phyloP scores from a whole-genome alignment of 805 yeast genomes.

The Wickerhamiella azyma region DNA sequence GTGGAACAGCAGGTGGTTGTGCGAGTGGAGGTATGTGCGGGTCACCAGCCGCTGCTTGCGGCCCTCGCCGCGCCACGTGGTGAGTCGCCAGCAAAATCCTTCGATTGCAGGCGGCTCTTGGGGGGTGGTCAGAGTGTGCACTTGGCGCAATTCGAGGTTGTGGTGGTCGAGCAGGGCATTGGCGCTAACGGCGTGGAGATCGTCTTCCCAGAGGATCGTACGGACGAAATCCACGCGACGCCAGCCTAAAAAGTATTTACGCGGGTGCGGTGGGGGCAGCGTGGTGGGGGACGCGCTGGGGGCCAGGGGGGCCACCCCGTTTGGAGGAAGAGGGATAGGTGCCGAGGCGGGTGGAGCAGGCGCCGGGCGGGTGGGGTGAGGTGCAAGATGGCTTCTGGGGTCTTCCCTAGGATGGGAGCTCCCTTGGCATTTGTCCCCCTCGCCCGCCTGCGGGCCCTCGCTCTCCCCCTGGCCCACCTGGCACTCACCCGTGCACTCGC shows the following conservation, averaged over 20 bases:
- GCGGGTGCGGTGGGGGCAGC: constrained; percentile 7
- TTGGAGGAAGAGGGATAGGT: no score
- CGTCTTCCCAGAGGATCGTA: constrained; percentile 41
- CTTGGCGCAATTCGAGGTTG: constrained; percentile 46
- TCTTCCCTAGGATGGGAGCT: no score
- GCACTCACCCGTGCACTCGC: no score
- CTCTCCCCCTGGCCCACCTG: no score
- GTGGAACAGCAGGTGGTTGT: constrained; percentile 47
- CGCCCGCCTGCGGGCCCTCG: no score
- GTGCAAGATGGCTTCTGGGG: no score
- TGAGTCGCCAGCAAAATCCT: constrained; percentile 56
- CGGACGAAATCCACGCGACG: constrained; percentile 63
- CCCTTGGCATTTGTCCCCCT: no score
- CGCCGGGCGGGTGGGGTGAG: neutral
- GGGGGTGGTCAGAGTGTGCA: constrained; percentile 16
- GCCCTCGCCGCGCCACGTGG: constrained; percentile 36
- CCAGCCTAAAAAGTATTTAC: constrained; percentile 24
- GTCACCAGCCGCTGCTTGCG: constrained; percentile 32
- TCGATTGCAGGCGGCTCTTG: constrained; percentile 65
- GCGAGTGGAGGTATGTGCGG: constrained; percentile 49
- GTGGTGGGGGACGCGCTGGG: constrained; percentile 1
- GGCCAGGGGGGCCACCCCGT: no score
- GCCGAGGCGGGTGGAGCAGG: no score
- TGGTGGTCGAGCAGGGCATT: constrained; percentile 35
- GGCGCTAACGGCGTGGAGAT: constrained; percentile 31